These are phyloP conservation scores for Emericellopsis cladophorae DNA, from an alignment of 2,329 filamentous ascomycete genomes.

Conservation along the genomic window DNA sequence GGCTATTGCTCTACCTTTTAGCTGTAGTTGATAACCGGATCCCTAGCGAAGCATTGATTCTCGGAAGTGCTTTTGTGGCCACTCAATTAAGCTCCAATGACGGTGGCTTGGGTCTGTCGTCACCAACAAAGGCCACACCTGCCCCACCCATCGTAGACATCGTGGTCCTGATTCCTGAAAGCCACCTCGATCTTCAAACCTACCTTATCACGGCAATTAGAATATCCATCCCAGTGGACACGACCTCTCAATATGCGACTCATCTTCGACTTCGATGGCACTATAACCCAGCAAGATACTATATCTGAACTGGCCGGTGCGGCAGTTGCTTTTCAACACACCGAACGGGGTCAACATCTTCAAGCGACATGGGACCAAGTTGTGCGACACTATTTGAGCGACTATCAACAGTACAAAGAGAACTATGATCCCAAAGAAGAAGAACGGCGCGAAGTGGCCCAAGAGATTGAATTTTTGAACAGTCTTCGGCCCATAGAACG, in stretches of 20 bases:
- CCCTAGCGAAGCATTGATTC: not conserved
- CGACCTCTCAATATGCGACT: constrained; percentile 11
- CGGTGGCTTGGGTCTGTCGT: no score
- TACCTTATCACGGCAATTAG: no score
- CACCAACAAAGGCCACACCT: no score
- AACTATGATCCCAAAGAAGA: constrained; percentile 17
- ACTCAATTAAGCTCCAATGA: no score
- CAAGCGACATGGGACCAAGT: constrained; percentile 28
- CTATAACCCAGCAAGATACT: constrained; percentile 42
- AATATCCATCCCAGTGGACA: no score
- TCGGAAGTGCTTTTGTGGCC: no score
- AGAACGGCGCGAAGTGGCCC: constrained; percentile 17
- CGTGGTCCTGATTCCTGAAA: not conserved
- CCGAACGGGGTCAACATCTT: constrained; percentile 16
- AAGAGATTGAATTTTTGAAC: constrained; percentile 30
- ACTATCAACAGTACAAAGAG: constrained; percentile 22
- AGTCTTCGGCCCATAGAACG: constrained; percentile 30
- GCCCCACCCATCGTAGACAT: not conserved
- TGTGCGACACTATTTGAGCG: constrained; percentile 30
- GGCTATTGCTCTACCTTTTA: constrained; percentile 1
- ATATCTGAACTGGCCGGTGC: constrained; percentile 31
- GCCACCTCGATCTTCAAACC: not conserved
- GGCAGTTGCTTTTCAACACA: constrained; percentile 21
- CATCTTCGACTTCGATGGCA: constrained; percentile 47
- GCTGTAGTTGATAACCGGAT: not conserved